Evolutionary conservation across 176 grass and related monocot species (phyloP).

Genomic region (Poa annua): DNA sequence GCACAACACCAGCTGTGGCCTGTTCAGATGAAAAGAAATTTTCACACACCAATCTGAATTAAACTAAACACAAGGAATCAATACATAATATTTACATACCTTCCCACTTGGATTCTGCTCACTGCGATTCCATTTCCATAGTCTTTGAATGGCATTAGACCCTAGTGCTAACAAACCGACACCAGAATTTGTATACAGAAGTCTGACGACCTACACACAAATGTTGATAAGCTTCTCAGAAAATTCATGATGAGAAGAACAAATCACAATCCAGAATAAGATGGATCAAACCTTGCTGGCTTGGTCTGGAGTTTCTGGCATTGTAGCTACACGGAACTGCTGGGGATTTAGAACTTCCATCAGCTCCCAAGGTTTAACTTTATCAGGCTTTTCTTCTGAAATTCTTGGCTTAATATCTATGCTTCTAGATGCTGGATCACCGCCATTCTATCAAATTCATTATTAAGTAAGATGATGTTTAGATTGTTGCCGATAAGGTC

Average conservation of each 20-base stretch:
- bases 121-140: conserved; percentile 86
- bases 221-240: conserved; percentile 28
- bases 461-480: conserved; percentile 44
- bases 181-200: conserved; percentile 94
- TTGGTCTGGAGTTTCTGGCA: conserved; percentile 87
- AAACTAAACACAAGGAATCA: conserved; percentile 39
- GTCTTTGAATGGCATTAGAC: conserved; percentile 90
- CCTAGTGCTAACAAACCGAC: conserved; percentile 82
- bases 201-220: conserved; percentile 74
- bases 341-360: conserved; percentile 78
- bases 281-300: conserved; percentile 62
- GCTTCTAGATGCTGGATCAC: conserved; percentile 73
- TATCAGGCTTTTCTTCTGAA: conserved; percentile 84
- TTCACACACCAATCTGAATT: conserved; percentile 36
- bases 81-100: conserved; percentile 53
- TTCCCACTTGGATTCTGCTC: conserved; percentile 90
- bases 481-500: conserved; percentile 31
- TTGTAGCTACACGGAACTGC: conserved; percentile 79
- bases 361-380: conserved; percentile 69
- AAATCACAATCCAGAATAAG: conserved; percentile 36
- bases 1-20: conserved; percentile 81
- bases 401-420: conserved; percentile 78
- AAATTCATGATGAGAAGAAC: conserved; percentile 17
- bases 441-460: conserved; percentile 73
- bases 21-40: conserved; percentile 51